Evolutionary conservation across 768 basidiomycete species (phyloP), one percentile per base, ranked within the genome.

Genomic region (Pisolithus albus): DNA sequence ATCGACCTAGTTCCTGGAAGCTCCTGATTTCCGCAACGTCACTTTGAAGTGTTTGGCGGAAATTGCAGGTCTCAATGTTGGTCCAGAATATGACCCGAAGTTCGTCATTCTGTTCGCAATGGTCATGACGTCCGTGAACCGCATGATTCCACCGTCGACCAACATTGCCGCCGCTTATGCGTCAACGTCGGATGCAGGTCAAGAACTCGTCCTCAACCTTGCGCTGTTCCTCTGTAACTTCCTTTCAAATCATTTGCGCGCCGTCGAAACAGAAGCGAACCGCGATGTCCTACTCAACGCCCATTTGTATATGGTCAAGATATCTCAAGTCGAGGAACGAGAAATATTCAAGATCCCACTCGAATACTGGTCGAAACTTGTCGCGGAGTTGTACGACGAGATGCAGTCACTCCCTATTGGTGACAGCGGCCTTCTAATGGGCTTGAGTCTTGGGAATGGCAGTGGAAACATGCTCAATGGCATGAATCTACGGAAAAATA

Each of bases 301-400:
- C 0, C 95, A 99, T 68, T 74, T 95, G 26, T 99, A 98, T 71
- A 92, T 99, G 82, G 91, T 98, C 65, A 98, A 97, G 70, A 84
- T 99, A 36, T 94, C 92, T 0, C 92, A 93, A 59, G 96, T 99
- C 34, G 95, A 99, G 61, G 96, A 99, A 64, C 85, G 95, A 47
- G 96, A 99, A 69, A 88, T 99, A 57, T 98, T 98, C 83, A 99
- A 99, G 72, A 96, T 99, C 62, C 96, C 95, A 59, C 72, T 98
- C 62, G 96, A 98, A 64, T 99, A 98, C 72, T 99, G 96, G 92
- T 68, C 84, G 50, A 93, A 94, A 68, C 84, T 99, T 24, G 95
- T 99, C 13, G 83, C 92, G 1, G 95, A 96, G 64, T 78, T 99
- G 18, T 98, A 99, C 64, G 95, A 97, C 56, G 96, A 99, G 74